Evolutionary conservation across 192 early-diverging fungal species (phyloP).

Genomic region (Backusella morwellensis): DNA sequence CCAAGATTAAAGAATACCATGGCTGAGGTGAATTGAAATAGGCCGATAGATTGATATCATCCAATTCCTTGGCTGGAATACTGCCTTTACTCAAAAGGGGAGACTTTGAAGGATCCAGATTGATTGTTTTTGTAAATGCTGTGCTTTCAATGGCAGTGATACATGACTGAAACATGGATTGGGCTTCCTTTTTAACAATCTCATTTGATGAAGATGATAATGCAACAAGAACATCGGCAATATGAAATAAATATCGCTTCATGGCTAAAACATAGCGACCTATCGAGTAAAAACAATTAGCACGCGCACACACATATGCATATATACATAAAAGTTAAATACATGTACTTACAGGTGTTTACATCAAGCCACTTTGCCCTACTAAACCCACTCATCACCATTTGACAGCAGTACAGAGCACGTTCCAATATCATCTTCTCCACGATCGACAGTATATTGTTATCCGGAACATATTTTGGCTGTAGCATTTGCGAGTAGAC

Average conservation of each 20-base stretch:
- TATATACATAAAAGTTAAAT: neutral
- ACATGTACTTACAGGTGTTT: neutral
- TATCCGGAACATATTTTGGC: neutral
- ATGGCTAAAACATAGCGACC: neutral
- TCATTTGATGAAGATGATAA: neutral
- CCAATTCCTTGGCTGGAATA: neutral
- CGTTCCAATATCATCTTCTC: neutral
- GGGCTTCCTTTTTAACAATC: neutral
- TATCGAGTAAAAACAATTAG: neutral
- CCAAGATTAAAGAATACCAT: neutral
- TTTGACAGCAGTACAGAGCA: neutral
- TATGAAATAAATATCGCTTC: neutral
- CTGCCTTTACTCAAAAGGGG: neutral
- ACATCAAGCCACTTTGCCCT: neutral
- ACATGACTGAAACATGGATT: neutral
- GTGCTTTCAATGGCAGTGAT: neutral
- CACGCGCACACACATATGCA: neutral
- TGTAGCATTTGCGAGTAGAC: neutral
- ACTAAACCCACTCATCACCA: neutral
- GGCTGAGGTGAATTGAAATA: neutral
- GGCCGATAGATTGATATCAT: neutral
- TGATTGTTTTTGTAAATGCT: neutral
- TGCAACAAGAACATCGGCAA: neutral
- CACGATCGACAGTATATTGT: neutral
- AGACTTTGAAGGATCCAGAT: neutral